phyloP scores from a whole-genome alignment of 176 grass and related monocot species.

The Zea luxurians region DNA sequence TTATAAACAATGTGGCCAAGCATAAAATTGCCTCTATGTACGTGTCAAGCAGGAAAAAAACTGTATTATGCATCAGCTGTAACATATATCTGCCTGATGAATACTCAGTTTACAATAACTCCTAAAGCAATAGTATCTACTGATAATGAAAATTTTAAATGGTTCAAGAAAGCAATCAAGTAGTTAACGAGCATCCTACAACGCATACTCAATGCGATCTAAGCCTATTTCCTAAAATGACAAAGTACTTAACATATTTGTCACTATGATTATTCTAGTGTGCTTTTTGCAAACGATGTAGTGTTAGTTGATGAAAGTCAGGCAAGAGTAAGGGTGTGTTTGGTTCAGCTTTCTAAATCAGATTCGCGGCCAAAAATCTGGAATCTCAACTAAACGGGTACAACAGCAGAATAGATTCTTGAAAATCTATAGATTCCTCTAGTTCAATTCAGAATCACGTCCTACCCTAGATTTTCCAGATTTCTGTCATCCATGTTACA shows the following conservation, averaged over 20 bases:
- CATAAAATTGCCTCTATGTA: not conserved
- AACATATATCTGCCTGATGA: not conserved
- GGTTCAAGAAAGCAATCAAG: not conserved
- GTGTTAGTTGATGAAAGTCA: too few relatives aligned
- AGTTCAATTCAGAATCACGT: too few relatives aligned
- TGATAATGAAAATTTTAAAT: not conserved
- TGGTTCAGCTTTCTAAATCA: too few relatives aligned
- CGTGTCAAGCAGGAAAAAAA: not conserved
- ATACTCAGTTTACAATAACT: constrained; percentile 10
- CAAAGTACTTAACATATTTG: not conserved
- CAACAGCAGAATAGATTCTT: too few relatives aligned
- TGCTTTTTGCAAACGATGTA: too few relatives aligned
- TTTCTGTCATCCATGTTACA: too few relatives aligned
- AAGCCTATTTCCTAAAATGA: not conserved
- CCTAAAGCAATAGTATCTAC: not conserved
- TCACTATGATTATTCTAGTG: not conserved
- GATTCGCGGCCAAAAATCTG: too few relatives aligned
- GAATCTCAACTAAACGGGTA: too few relatives aligned
- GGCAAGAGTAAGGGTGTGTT: too few relatives aligned
- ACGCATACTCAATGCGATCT: constrained; percentile 2
- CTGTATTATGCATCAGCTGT: not conserved
- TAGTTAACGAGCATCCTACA: not conserved
- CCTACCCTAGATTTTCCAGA: too few relatives aligned
- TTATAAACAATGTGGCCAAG: constrained; percentile 1
- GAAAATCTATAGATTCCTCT: too few relatives aligned